Base-by-base conservation (phyloP, 2,329 filamentous ascomycete genomes). In the Colletotrichum liriopes region DNA sequence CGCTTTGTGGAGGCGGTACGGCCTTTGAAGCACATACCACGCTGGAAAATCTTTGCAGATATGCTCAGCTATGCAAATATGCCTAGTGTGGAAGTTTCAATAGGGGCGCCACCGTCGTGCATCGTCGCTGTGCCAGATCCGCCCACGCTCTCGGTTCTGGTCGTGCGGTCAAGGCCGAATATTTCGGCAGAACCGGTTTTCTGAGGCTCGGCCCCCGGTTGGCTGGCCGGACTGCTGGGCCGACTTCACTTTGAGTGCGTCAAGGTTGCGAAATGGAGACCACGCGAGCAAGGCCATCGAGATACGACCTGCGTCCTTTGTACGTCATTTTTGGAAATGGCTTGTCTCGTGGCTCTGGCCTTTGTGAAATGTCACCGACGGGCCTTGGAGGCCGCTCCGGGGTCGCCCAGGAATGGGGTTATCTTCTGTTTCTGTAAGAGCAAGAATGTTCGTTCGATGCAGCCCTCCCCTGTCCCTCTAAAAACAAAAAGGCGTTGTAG, bases 151-250 rank as follows among this genome's bases (percentile, higher is more conserved):
- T 45, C 65, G 49, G 65, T 49, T 20, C 32, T 71, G 20, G 39
- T 67, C 51, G 63, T 51, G 23, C 41, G 65, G 45, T 32, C n/a
- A 23, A 52, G 65, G 51, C 65, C 64, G 65, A 52, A 71, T 52
- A 41, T 29, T n/a, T 68, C 51, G 65, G 64, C 45, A 63, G 65
- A 62, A 58, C 65, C 51, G 58, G 68, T 63, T 63, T 63, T 52
- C 43, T n/a, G 6, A 71, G 64, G 51, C 51, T 59, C 51, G 51
- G 52, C 18, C 37, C 62, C 52, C 65, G 69, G 55, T 68, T 59
- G 65, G 45, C 58, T 68, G 65, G 59, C 69, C 69, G 69, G 45
- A 64, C 51, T 64, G 59, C 52, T 72, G 39, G 56, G 41, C 58
- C 58, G 65, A 63, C 68, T 60, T 49, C 18, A 23, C 20, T n/a